Percentiles rank a stretch among this genome's conserved stretches.
Conservation (phyloP, 306 rosid genomes). For the Corylus americana region DNA sequence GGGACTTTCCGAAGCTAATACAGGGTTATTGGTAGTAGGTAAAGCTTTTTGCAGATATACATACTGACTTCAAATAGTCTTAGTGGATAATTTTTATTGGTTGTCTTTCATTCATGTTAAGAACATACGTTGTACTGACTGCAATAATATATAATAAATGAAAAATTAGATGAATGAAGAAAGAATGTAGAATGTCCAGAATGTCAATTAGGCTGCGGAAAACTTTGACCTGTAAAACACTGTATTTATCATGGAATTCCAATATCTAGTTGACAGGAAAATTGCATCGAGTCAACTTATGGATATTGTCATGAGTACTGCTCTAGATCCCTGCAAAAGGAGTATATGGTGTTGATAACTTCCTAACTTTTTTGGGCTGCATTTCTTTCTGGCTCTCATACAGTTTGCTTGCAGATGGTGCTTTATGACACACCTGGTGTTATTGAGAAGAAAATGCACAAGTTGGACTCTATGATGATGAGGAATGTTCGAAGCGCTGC, state of each 20-base stretch:
- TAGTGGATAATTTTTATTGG: background rate
- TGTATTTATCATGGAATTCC: background rate
- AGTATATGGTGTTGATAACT: background rate
- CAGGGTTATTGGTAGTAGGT: background rate
- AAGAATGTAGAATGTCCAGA: background rate
- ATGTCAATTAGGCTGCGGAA: background rate
- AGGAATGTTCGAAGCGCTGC: no score
- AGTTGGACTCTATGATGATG: no score
- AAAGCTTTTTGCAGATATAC: background rate
- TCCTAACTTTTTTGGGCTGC: slow-evolving; percentile 5
- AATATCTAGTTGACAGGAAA: background rate
- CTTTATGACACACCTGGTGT: no score
- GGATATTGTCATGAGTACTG: background rate
- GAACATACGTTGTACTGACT: background rate
- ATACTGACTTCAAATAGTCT: background rate
- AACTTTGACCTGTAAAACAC: background rate
- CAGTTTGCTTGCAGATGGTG: no score
- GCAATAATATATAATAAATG: background rate
- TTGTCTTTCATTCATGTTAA: background rate
- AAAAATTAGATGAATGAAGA: background rate
- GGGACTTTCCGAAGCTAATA: background rate
- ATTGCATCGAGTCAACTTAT: background rate
- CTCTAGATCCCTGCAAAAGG: background rate
- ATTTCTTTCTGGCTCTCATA: no score
- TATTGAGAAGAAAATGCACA: no score